These are phyloP conservation scores for Centrapalus pauciflorus DNA, from an alignment of 129 eudicot species.

Conservation along the genomic window DNA sequence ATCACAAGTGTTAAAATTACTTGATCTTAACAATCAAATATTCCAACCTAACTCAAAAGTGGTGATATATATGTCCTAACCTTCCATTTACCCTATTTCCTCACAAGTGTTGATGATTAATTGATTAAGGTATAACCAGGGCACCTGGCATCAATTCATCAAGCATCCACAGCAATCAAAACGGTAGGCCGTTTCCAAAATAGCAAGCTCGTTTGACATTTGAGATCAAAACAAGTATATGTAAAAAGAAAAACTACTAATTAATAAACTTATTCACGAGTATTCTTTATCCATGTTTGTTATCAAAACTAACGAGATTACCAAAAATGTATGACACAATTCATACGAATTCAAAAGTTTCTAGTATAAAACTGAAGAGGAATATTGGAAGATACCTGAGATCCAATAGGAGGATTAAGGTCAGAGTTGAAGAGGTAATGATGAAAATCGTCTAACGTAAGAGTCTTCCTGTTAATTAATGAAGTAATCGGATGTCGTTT, in stretches of 20 bases:
- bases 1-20: not conserved
- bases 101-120: not conserved
- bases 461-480: slow-evolving; percentile 46
- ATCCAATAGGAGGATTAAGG: slow-evolving; percentile 63
- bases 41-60: not conserved
- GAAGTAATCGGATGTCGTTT: slow-evolving; percentile 48
- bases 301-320: not conserved
- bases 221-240: not conserved
- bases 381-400: slow-evolving; percentile 34
- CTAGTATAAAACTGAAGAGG: not conserved
- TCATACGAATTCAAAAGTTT: not conserved
- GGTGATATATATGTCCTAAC: not conserved
- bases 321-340: not conserved
- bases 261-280: not conserved
- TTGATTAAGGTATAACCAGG: not conserved
- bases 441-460: slow-evolving; percentile 73
- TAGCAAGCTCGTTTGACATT: not conserved
- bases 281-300: not conserved
- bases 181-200: not conserved
- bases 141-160: too few relatives aligned
- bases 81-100: not conserved
- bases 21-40: not conserved
- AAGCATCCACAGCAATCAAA: not conserved
- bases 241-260: not conserved
- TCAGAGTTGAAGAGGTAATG: slow-evolving; percentile 60